phyloP scores from a whole-genome alignment of 139 green algal genomes.

The Deuterostichococcus epilithicus region DNA sequence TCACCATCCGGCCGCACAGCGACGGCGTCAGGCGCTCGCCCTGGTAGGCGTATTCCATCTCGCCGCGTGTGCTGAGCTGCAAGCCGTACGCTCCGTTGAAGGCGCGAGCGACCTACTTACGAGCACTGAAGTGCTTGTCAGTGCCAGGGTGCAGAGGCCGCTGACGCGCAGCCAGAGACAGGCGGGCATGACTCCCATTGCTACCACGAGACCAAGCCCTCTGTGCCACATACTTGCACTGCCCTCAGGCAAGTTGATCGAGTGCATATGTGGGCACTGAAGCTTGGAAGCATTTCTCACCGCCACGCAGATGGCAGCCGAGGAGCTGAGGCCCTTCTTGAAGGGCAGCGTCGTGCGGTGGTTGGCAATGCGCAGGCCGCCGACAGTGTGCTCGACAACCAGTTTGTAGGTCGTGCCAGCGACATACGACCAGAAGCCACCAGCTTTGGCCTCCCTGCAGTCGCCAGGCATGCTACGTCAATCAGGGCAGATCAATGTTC shows the following conservation, averaged over 20 bases:
- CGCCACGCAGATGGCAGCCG: slow-evolving; percentile 68
- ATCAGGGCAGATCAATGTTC: not conserved
- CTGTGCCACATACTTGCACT: not conserved
- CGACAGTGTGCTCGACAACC: slow-evolving; percentile 33
- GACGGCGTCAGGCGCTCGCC: slow-evolving; percentile 66
- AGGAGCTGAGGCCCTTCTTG: slow-evolving; percentile 66
- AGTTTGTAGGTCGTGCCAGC: slow-evolving; percentile 59
- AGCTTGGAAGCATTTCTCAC: slow-evolving; percentile 10
- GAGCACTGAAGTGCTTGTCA: not conserved
- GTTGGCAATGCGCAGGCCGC: slow-evolving; percentile 55
- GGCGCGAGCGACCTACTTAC: slow-evolving; percentile 38
- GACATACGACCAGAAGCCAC: slow-evolving; percentile 64
- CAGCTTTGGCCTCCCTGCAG: slow-evolving; percentile 36
- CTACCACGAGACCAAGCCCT: no score
- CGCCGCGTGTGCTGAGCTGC: slow-evolving; percentile 47
- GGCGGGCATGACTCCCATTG: no score
- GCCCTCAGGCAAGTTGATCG: not conserved
- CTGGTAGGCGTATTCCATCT: slow-evolving; percentile 71
- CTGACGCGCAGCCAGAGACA: no score
- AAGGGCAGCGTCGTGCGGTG: slow-evolving; percentile 62
- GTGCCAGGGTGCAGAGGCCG: no score
- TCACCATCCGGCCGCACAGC: slow-evolving; percentile 31
- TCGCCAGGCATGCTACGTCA: not conserved
- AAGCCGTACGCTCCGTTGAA: slow-evolving; percentile 56
- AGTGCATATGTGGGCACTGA: not conserved